Conservation (phyloP, 352 stramenopile species). For the Pythium periplocum region DNA sequence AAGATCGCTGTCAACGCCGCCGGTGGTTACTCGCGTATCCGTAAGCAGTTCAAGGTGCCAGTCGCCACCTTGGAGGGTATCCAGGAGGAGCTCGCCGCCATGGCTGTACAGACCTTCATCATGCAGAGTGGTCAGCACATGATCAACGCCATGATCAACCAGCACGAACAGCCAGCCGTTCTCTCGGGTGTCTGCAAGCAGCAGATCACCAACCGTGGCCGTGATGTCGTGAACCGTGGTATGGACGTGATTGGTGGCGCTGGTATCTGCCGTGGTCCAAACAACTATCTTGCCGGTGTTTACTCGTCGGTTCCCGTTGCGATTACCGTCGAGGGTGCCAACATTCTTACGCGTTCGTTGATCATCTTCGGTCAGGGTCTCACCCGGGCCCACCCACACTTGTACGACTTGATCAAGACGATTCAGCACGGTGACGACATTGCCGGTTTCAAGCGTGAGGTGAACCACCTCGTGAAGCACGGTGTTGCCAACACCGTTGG, state of each 20-base stretch:
- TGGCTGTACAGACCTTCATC: constrained; percentile 93
- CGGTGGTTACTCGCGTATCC: constrained; percentile 93
- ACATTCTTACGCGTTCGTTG: constrained; percentile 96
- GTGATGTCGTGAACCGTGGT: constrained; percentile 93
- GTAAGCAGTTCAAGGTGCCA: constrained; percentile 98
- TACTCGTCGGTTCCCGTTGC: constrained; percentile 97
- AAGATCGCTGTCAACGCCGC: constrained; percentile 92
- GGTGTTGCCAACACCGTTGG: constrained; percentile 89
- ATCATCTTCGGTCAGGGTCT: constrained; percentile 98
- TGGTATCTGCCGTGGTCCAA: constrained; percentile 96
- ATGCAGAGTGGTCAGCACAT: constrained; percentile 94
- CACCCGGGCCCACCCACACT: constrained; percentile 95
- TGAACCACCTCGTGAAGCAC: constrained; percentile 94
- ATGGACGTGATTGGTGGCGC: constrained; percentile 98
- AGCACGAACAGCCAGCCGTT: constrained; percentile 97
- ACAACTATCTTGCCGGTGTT: constrained; percentile 94
- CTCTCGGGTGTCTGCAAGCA: constrained; percentile 99
- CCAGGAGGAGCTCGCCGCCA: constrained; percentile 94
- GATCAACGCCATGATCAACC: constrained; percentile 98
- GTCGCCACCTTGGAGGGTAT: constrained; percentile 98
- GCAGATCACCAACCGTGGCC: constrained; percentile 95
- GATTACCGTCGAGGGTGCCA: constrained; percentile 97
- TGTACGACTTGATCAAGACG: constrained; percentile 96
- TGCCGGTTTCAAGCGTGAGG: constrained; percentile 90
- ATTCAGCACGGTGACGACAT: constrained; percentile 95